Base-by-base conservation (phyloP, 345 rosid species). In the Eucalyptus pauciflora region DNA sequence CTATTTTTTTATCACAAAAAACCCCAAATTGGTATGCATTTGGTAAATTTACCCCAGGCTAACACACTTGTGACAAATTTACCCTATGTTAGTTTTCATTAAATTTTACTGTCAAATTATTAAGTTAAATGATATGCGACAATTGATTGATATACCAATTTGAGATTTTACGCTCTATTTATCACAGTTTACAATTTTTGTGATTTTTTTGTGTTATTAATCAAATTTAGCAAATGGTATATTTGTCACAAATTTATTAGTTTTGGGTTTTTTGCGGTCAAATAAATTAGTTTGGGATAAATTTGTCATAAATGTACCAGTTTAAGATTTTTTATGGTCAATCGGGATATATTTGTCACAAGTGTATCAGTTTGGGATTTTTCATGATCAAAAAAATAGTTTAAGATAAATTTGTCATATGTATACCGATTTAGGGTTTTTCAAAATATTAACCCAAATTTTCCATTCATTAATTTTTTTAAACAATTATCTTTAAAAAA, bases 401-500 rank as follows among this genome's bases (percentile, higher is more conserved):
- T 51, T 51, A 0, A 0, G 0, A 3, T 51, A 51, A 50, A 6
- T 16, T 51, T 51, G 0, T 51, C 0, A 51, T 0, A 51, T 6
- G 0, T 51, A 0, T 51, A 16, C 8, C 4, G 0, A 0, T 6
- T 51, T 51, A 0, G 0, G 0, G 0, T 51, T 16, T 51, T 51
- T 51, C 2, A 6, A 0, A 0, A 0, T 16, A 51, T 51, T 51
- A 16, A 51, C 2, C 20, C 4, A 6, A 51, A 51, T 6, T 52
- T 52, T 52, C 4, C 10, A 52, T 52, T 52, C 24, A 7, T 52
- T 52, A 52, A 17, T 7, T 52, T 3, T 51, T 52, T 52, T 52
- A 17, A 33, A 33, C 1, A 2, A 46, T 50, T 50, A 50, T 50
- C 13, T 49, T 49, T 50, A 50, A 50, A 0, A 13, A 12, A 50